Conservation (phyloP, 768 basidiomycete species). For the Amanita jacksonii region DNA sequence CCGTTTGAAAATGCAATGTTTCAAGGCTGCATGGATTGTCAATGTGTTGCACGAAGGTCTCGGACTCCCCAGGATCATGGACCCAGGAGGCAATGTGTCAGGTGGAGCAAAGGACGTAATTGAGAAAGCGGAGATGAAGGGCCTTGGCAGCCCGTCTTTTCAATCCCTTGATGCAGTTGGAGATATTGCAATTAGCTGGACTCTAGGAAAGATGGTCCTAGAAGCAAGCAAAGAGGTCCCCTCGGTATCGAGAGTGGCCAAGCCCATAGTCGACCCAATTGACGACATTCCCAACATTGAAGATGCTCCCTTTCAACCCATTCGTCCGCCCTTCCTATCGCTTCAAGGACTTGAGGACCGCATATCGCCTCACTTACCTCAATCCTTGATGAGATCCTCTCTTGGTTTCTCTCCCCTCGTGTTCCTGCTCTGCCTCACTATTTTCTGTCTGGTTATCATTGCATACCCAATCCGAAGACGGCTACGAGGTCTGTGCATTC, state of each 20-base stretch:
- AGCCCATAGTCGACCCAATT: constrained; percentile 65
- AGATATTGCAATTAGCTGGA: constrained; percentile 95
- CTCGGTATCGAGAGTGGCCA: constrained; percentile 29
- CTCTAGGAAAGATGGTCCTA: constrained; percentile 96
- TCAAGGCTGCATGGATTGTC: constrained; percentile 98
- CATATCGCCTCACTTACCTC: constrained; percentile 58
- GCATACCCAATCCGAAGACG: constrained; percentile 50
- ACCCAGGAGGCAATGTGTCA: constrained; percentile 71
- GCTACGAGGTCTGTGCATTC: constrained; percentile 36
- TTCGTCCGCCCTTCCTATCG: constrained; percentile 52
- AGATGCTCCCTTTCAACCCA: constrained; percentile 49
- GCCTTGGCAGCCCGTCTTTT: constrained; percentile 75
- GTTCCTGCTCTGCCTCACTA: constrained; percentile 44
- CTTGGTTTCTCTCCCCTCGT: constrained; percentile 66
- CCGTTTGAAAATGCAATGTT: constrained; percentile 94
- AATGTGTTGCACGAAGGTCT: constrained; percentile 96
- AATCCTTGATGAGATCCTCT: constrained; percentile 48
- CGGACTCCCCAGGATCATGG: constrained; percentile 86
- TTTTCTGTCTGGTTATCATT: constrained; percentile 32
- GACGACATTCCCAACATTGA: constrained; percentile 49
- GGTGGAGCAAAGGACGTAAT: constrained; percentile 62
- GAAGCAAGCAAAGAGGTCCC: constrained; percentile 89
- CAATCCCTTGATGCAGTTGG: constrained; percentile 90
- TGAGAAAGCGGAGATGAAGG: constrained; percentile 71
- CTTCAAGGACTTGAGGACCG: constrained; percentile 53